Evolutionary conservation across 2,329 filamentous ascomycete genomes (phyloP), one percentile per base, ranked within the genome.

Genomic region (Penicillium sp.): DNA sequence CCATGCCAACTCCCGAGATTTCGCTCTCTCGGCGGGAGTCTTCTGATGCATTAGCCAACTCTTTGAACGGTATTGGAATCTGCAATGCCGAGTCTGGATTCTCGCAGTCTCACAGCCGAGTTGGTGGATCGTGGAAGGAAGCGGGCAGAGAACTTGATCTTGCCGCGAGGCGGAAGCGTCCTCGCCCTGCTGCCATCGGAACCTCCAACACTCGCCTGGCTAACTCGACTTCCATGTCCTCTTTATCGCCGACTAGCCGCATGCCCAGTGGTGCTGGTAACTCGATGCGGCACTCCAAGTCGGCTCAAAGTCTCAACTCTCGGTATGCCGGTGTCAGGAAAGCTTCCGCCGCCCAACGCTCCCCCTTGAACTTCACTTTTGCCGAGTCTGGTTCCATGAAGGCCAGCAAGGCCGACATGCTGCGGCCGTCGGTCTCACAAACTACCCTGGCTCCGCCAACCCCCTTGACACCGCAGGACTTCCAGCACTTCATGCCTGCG

Each of bases 301-400:
- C 72, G 13, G 66, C 72, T 3, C 73, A 75, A 50, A 69, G 66
- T 50, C 66, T 76, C 7, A 71, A 71, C 56, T 66, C 71, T 42
- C 65, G 70, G 29, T 76, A 74, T 56, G 71, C 72, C 0, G 73
- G 75, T 42, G 67, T 78, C 25, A 65, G 75, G 18, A 78, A 78
- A 56, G 62, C 70, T 5, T 74, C 72, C 20, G 68, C 69, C 37
- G 65, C 72, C 40, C 75, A 75, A 44, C 67, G 72, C 25, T 78
- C 75, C n/a, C 75, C 75, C 20, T 62, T 76, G 31, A 73, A 72
- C 40, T 66, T 75, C 43, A 72, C 66, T 5, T 76, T 76, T 55
- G 64, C 72, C n/a, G 74, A 77, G 44, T 62, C 70, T 6, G 70
- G 68, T 15, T 64, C 64, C 29, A 60, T 70, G 53, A 66, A 66